phyloP scores from a whole-genome alignment of 2,329 filamentous ascomycete genomes.

The Nigrospora sphaerica region DNA sequence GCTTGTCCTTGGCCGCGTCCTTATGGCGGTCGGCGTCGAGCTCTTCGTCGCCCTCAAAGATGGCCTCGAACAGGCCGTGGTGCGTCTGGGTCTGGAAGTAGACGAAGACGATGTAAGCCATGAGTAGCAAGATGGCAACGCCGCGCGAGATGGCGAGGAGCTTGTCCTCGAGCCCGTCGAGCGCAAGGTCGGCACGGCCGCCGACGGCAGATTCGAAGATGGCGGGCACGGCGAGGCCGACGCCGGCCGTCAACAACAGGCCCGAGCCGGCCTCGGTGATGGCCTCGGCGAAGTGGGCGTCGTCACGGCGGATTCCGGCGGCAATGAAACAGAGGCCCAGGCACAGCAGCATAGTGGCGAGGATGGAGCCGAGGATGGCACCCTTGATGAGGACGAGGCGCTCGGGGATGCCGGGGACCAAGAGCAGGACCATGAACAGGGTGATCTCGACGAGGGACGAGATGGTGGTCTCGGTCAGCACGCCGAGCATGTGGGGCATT shows the following conservation, averaged over 20 bases:
- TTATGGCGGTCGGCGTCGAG: constrained; percentile 57
- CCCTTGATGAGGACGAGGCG: constrained; percentile 70
- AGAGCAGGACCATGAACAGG: constrained; percentile 70
- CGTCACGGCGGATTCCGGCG: constrained; percentile 61
- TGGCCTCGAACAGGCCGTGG: constrained; percentile 68
- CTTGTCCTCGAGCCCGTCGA: constrained; percentile 37
- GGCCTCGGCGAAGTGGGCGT: constrained; percentile 66
- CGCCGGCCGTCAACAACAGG: constrained; percentile 69
- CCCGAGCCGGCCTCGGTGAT: constrained; percentile 76
- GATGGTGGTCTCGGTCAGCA: constrained; percentile 55
- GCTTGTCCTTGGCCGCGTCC: constrained; percentile 55
- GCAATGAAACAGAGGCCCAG: constrained; percentile 74
- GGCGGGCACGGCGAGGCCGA: constrained; percentile 43
- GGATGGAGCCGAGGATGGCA: constrained; percentile 74
- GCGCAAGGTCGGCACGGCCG: constrained; percentile 15
- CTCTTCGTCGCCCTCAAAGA: constrained; percentile 65
- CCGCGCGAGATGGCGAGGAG: constrained; percentile 63
- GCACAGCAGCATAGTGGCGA: constrained; percentile 76
- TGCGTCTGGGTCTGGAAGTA: constrained; percentile 73
- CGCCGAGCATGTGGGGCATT: constrained; percentile 64
- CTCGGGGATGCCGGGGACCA: constrained; percentile 19
- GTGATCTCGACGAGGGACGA: constrained; percentile 77
- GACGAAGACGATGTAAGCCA: constrained; percentile 60
- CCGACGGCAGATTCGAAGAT: constrained; percentile 46
- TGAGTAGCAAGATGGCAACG: constrained; percentile 62